phyloP scores from a whole-genome alignment of 768 basidiomycete genomes.

The Galerina sulciceps region DNA sequence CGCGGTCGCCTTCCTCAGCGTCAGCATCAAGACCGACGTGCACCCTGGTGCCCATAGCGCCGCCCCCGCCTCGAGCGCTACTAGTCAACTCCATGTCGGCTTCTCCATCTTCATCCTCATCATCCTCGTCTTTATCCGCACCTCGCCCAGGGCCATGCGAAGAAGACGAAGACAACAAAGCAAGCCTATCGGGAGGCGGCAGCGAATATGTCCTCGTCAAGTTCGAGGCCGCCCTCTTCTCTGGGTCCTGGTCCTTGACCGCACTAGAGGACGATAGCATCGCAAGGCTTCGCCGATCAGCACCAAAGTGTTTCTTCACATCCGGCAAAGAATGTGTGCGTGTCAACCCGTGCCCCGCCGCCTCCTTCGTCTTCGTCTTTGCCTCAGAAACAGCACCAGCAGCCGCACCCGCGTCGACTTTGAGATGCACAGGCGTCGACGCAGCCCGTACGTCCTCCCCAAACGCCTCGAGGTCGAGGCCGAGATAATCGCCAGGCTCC shows the following conservation, averaged over 20 bases:
- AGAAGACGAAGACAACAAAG: neutral
- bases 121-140: neutral
- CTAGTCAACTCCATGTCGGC: conserved; percentile 23
- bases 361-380: neutral
- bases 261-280: too few relatives aligned
- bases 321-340: conserved; percentile 3
- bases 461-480: neutral
- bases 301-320: neutral
- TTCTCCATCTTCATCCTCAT: conserved; percentile 23
- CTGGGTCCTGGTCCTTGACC: too few relatives aligned
- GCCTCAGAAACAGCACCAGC: neutral
- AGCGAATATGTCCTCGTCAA: too few relatives aligned
- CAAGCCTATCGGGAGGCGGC: neutral
- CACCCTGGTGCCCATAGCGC: neutral
- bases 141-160: neutral
- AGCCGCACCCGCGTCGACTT: neutral
- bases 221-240: too few relatives aligned
- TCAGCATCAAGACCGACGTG: neutral
- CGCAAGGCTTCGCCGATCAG: too few relatives aligned
- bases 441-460: neutral
- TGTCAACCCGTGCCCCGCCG: neutral
- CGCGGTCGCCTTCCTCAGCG: neutral
- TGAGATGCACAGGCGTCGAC: neutral
- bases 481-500: neutral
- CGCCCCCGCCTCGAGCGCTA: neutral